phyloP scores from a whole-genome alignment of 768 basidiomycete species.

The Rhodosporidiobolus sp. region DNA sequence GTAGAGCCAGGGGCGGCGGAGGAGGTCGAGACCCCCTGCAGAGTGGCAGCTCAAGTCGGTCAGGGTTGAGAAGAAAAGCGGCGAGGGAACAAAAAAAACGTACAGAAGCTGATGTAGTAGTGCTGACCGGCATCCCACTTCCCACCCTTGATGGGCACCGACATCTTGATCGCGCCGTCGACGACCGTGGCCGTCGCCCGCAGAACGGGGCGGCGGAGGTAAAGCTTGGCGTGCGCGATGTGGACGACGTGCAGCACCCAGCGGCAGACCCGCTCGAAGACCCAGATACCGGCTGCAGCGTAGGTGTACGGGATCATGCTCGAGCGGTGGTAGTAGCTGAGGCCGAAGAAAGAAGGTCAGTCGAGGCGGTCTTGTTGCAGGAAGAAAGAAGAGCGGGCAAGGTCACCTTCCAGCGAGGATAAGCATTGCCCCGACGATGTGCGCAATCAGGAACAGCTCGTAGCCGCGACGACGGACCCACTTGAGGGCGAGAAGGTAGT shows the following conservation, averaged over 20 bases:
- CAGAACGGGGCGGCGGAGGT: constrained; percentile 20
- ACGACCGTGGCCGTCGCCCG: constrained; percentile 16
- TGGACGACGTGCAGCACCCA: constrained; percentile 3
- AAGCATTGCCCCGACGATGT: constrained; percentile 27
- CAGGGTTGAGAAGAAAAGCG: background rate
- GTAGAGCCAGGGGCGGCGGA: constrained; percentile 22
- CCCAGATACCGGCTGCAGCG: constrained; percentile 25
- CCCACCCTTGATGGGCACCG: constrained; percentile 22
- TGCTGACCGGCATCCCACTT: constrained; percentile 2
- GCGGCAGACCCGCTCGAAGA: constrained; percentile 27
- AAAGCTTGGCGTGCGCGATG: constrained; percentile 5
- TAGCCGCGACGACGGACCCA: constrained; percentile 24
- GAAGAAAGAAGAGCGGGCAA: too few species aligned
- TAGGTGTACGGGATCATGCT: constrained; percentile 15
- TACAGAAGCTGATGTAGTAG: constrained; percentile 35
- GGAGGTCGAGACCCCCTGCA: constrained; percentile 17
- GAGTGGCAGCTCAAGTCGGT: background rate
- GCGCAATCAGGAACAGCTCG: constrained; percentile 32
- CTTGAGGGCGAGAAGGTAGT: background rate
- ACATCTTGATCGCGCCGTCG: constrained; percentile 31
- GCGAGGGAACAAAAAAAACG: background rate
- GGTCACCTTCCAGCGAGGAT: constrained; percentile 31
- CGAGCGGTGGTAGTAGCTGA: constrained; percentile 11
- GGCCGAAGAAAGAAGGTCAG: background rate
- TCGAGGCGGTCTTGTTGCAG: background rate